Conservation (phyloP, 176 grass and related monocot species). For the Saccharum officinarum region DNA sequence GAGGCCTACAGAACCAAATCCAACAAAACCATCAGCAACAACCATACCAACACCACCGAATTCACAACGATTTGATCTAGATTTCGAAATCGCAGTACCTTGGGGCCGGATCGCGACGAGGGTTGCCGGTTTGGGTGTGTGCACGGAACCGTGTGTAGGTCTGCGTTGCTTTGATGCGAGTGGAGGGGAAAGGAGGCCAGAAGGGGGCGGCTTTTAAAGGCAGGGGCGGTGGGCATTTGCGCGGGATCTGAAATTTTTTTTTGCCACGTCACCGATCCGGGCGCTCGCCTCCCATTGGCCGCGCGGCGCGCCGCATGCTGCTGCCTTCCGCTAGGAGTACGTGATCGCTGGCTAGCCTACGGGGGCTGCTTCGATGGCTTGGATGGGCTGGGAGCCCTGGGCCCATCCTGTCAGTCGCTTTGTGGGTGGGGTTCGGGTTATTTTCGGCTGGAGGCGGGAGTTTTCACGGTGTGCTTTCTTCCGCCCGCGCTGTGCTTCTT, state of each 20-base stretch:
- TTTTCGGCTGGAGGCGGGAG: background rate
- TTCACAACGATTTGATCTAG: background rate
- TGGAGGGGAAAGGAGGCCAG: background rate
- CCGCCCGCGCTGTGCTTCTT: constrained; percentile 27
- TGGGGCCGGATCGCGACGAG: constrained; percentile 28
- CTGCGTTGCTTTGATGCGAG: constrained; percentile 20
- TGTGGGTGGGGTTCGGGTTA: background rate
- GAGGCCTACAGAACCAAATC: constrained; percentile 26
- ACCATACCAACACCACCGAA: background rate
- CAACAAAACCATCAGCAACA: constrained; percentile 26
- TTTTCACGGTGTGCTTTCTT: constrained; percentile 14
- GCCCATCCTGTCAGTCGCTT: background rate
- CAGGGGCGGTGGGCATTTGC: constrained; percentile 41
- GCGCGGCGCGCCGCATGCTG: background rate
- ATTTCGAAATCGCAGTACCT: constrained; percentile 30
- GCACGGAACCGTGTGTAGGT: background rate
- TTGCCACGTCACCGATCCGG: constrained; percentile 72
- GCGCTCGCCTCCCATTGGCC: constrained; percentile 38
- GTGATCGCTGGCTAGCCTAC: background rate
- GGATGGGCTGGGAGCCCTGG: background rate
- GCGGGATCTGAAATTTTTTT: constrained; percentile 47
- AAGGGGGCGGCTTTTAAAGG: constrained; percentile 47
- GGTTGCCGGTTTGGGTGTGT: background rate
- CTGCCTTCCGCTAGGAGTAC: background rate
- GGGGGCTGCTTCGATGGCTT: background rate